A percentile compares a stretch with the other conserved stretches of the same genome.
These are phyloP conservation scores for Rhizoclosmatium globosum DNA, from an alignment of 192 early-diverging fungal species.

Conservation along the genomic window DNA sequence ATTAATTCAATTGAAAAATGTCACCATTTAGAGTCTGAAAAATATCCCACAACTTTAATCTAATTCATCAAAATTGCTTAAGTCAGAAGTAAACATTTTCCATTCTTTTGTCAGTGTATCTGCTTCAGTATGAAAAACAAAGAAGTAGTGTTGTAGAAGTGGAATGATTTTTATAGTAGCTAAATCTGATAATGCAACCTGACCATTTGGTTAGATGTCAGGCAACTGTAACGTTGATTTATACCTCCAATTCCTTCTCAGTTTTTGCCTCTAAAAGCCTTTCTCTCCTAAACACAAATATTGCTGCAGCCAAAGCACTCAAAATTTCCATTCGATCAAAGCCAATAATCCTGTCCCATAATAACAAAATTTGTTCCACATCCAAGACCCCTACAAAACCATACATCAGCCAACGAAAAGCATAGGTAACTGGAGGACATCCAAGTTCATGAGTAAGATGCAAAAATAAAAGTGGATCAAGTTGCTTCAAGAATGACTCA, in stretches of 20 bases:
- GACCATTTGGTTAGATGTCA: too few relatives aligned
- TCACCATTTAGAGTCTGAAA: too few relatives aligned
- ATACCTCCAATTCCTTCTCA: conserved; percentile 56
- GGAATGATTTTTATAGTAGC: conserved; percentile 47
- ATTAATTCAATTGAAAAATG: too few relatives aligned
- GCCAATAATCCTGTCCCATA: conserved; percentile 66
- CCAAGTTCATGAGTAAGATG: conserved; percentile 48
- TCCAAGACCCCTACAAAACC: conserved; percentile 64
- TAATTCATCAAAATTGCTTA: background rate
- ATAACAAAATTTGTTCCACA: conserved; percentile 59
- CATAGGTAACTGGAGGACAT: conserved; percentile 48
- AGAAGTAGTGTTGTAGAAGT: conserved; percentile 48
- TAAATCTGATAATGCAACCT: conserved; percentile 44
- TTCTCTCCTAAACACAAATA: conserved; percentile 55
- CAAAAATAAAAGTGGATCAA: conserved; percentile 51
- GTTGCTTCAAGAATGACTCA: conserved; percentile 59
- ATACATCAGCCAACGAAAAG: conserved; percentile 63
- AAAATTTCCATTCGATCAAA: conserved; percentile 53
- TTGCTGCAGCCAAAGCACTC: conserved; percentile 46
- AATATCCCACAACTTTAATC: background rate
- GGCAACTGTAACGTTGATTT: background rate
- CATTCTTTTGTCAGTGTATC: conserved; percentile 1
- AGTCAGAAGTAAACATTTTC: background rate
- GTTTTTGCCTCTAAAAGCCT: conserved; percentile 39
- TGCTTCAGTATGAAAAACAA: background rate